phyloP scores from a whole-genome alignment of 2,329 filamentous ascomycete species.

The Aphanoascus verrucosus region DNA sequence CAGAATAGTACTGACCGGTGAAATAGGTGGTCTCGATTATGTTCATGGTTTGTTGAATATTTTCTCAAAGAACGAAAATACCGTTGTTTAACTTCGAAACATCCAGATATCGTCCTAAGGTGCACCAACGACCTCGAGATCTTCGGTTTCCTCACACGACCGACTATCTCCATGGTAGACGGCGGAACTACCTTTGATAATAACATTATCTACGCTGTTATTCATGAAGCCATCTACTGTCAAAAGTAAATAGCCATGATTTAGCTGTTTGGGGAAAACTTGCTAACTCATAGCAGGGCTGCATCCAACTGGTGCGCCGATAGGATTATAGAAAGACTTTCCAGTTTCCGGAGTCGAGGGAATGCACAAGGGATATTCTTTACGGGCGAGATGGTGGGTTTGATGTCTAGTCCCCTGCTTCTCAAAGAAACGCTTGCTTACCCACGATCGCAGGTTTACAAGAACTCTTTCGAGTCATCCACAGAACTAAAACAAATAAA shows the following conservation, averaged over 20 bases:
- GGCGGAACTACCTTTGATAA: conserved; percentile 58
- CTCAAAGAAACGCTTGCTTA: neutral
- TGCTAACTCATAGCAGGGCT: conserved; percentile 24
- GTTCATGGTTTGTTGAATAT: conserved; percentile 48
- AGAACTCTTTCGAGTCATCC: conserved; percentile 73
- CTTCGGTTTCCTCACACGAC: conserved; percentile 63
- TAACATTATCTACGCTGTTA: conserved; percentile 68
- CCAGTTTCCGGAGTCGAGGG: conserved; percentile 39
- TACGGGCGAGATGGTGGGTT: conserved; percentile 69
- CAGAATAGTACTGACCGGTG: neutral
- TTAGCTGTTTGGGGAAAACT: neutral
- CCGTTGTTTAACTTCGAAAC: neutral
- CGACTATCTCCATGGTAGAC: conserved; percentile 60
- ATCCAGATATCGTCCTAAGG: conserved; percentile 52
- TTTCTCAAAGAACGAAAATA: neutral
- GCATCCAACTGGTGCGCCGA: conserved; percentile 66
- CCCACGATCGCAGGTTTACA: conserved; percentile 48
- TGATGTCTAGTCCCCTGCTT: neutral
- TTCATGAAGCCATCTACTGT: conserved; percentile 85
- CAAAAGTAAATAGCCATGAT: conserved; percentile 41
- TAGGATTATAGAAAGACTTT: conserved; percentile 28
- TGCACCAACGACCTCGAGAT: conserved; percentile 62
- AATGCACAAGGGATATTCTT: conserved; percentile 56
- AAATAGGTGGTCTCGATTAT: conserved; percentile 53
- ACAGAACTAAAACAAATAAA: conserved; percentile 61